Evolutionary conservation across 371 early-diverging fungal species (phyloP).

Genomic region (Chytridiales sp.): DNA sequence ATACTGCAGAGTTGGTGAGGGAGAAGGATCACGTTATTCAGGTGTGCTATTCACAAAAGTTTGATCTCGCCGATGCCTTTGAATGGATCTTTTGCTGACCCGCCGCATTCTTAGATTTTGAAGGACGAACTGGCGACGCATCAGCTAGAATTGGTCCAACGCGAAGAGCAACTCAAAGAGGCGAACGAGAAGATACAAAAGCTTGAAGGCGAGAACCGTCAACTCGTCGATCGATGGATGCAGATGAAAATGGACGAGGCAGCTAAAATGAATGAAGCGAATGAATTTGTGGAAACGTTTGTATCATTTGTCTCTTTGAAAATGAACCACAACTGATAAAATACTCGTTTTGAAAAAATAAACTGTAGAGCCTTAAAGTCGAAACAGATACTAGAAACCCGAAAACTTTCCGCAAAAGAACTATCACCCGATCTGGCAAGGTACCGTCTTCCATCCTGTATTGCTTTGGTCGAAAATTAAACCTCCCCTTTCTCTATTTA

Average conservation of each 20-base stretch:
- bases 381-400: slow-evolving; percentile 31
- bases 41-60: slow-evolving; percentile 35
- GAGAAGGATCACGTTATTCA: slow-evolving; percentile 89
- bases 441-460: not conserved
- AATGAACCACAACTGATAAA: too few species aligned
- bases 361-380: slow-evolving; percentile 50
- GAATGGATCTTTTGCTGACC: not conserved
- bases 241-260: slow-evolving; percentile 91
- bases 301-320: slow-evolving; percentile 13
- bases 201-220: slow-evolving; percentile 78
- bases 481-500: not conserved
- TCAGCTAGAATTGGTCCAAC: slow-evolving; percentile 85
- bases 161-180: slow-evolving; percentile 67
- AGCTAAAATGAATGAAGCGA: slow-evolving; percentile 90
- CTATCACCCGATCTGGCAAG: slow-evolving; percentile 9
- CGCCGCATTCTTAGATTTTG: slow-evolving; percentile 55
- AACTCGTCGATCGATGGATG: slow-evolving; percentile 88
- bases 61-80: not conserved
- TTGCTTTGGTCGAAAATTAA: not conserved
- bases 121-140: slow-evolving; percentile 90
- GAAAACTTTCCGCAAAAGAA: slow-evolving; percentile 11
- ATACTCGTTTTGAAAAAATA: too few species aligned
- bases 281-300: slow-evolving; percentile 77
- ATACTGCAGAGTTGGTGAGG: slow-evolving; percentile 54
- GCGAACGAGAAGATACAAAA: slow-evolving; percentile 39